A percentile compares a stretch with the other conserved stretches of the same genome.
Evolutionary conservation across 2,329 filamentous ascomycete species (phyloP).

Genomic region (Ilyonectria mors-panacis): DNA sequence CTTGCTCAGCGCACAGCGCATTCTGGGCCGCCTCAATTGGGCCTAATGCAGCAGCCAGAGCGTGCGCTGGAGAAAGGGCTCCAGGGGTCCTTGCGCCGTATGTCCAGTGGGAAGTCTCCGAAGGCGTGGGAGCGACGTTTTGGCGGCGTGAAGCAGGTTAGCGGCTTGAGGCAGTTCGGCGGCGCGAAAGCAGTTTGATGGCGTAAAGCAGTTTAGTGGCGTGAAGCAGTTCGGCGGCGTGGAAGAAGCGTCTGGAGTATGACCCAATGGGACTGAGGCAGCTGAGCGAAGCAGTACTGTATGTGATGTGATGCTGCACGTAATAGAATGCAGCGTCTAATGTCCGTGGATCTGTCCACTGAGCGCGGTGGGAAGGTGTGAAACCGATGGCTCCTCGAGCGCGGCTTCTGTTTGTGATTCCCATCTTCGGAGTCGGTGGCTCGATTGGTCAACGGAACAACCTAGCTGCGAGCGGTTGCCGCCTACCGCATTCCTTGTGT

Average conservation of each 20-base stretch:
- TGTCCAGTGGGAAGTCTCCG: constrained; percentile 17
- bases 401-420: background rate
- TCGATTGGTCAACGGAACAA: constrained; percentile 4
- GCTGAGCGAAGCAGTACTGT: background rate
- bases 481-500: constrained; percentile 11
- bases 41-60: constrained; percentile 20
- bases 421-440: constrained; percentile 2
- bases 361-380: background rate
- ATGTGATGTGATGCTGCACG: background rate
- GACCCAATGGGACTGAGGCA: background rate
- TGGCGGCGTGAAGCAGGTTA: background rate
- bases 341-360: background rate
- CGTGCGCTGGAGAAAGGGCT: constrained; percentile 10
- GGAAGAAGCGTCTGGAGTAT: background rate
- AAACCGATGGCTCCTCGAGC: background rate
- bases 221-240: too few relatives aligned
- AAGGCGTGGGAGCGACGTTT: background rate
- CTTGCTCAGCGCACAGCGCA: constrained; percentile 1
- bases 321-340: background rate
- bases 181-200: background rate
- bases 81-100: constrained; percentile 1
- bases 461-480: constrained; percentile 6
- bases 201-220: too few relatives aligned
- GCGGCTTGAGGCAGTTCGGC: too few relatives aligned
- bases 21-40: constrained; percentile 2